phyloP scores from a whole-genome alignment of 1,139 yeast species.

The Wickerhamiella infanticola region DNA sequence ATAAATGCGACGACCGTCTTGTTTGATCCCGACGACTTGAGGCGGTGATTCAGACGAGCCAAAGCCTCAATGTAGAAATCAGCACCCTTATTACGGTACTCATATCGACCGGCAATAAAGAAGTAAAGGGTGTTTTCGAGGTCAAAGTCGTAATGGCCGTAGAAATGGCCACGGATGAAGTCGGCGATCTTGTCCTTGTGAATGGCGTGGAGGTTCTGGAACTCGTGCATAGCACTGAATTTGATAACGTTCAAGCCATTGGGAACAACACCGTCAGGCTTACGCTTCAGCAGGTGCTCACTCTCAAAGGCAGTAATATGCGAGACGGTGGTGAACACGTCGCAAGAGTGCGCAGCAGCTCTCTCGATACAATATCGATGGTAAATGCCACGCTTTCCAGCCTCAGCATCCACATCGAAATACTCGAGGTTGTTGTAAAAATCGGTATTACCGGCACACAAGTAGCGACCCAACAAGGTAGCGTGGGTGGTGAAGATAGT shows the following conservation, averaged over 20 bases:
- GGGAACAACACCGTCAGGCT: slow-evolving; percentile 96
- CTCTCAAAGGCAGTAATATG: slow-evolving; percentile 92
- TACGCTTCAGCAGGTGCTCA: slow-evolving; percentile 82
- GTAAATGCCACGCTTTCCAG: slow-evolving; percentile 93
- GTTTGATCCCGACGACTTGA: slow-evolving; percentile 68
- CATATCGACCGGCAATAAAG: slow-evolving; percentile 95
- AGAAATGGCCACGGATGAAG: slow-evolving; percentile 91
- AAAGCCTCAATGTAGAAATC: slow-evolving; percentile 88
- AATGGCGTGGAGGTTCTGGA: slow-evolving; percentile 87
- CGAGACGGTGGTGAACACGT: slow-evolving; percentile 93
- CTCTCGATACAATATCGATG: slow-evolving; percentile 95
- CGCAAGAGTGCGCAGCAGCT: slow-evolving; percentile 91
- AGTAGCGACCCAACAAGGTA: slow-evolving; percentile 80
- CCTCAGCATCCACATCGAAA: slow-evolving; percentile 95
- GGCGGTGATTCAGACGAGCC: slow-evolving; percentile 78
- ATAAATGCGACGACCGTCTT: slow-evolving; percentile 96
- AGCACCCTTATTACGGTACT: slow-evolving; percentile 91
- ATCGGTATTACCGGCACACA: slow-evolving; percentile 93
- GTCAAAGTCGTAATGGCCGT: slow-evolving; percentile 91
- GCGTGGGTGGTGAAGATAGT: slow-evolving; percentile 97
- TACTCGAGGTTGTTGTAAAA: slow-evolving; percentile 81
- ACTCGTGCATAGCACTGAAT: slow-evolving; percentile 95
- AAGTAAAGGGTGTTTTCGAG: slow-evolving; percentile 86
- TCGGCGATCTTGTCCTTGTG: slow-evolving; percentile 87
- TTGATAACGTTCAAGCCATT: slow-evolving; percentile 92